Evolutionary conservation across 306 rosid genomes (phyloP).

Genomic region (Glycine tomentella): DNA sequence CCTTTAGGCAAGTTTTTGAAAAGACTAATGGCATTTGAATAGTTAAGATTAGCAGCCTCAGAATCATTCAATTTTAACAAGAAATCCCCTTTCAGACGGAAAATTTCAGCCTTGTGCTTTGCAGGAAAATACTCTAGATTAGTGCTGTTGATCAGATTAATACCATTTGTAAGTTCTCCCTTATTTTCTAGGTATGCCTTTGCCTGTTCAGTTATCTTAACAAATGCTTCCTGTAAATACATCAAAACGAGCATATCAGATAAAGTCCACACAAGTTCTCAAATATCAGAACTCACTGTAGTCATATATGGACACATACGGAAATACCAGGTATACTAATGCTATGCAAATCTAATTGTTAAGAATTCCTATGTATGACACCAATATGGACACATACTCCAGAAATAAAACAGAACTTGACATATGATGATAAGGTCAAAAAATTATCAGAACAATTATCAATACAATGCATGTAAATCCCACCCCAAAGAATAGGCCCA

Average conservation of each 20-base stretch:
- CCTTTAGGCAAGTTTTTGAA: conserved; percentile 96
- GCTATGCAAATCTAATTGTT: neutral
- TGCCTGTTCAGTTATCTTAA: conserved; percentile 96
- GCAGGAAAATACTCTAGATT: conserved; percentile 94
- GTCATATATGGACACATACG: conserved; percentile 15
- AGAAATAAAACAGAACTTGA: conserved; percentile 5
- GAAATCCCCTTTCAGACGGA: conserved; percentile 91
- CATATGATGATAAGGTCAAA: neutral
- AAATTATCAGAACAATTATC: neutral
- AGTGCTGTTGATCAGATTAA: conserved; percentile 87
- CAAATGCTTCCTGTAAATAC: conserved; percentile 92
- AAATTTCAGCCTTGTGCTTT: conserved; percentile 94
- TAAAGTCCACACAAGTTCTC: conserved; percentile 26
- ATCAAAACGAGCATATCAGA: conserved; percentile 51
- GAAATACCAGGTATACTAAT: conserved; percentile 25
- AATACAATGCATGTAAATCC: conserved; percentile 15
- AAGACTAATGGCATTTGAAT: conserved; percentile 84
- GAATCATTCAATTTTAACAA: conserved; percentile 80
- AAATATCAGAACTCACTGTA: conserved; percentile 18
- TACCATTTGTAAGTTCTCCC: conserved; percentile 86
- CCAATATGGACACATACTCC: too few species aligned
- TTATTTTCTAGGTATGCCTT: conserved; percentile 91
- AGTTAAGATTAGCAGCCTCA: conserved; percentile 79
- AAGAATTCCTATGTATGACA: conserved; percentile 14
- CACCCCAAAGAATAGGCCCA: conserved; percentile 24